Conservation (phyloP, 179 eudicot genomes). For the Beta macrorhiza region DNA sequence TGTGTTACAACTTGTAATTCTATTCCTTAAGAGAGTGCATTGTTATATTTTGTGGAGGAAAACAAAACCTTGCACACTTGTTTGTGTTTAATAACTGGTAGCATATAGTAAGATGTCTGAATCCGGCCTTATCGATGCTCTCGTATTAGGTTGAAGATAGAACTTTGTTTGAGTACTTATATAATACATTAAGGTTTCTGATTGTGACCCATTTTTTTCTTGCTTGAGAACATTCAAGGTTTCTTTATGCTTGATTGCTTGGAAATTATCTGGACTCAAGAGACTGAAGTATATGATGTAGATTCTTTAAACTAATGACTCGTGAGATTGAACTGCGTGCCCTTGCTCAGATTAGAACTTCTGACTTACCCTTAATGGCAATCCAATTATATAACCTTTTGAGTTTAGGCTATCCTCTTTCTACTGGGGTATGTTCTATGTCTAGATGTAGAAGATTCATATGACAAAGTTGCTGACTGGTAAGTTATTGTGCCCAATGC, state of each 20-base stretch:
- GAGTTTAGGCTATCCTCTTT: neutral
- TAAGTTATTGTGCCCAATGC: too few species aligned
- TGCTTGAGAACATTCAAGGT: neutral
- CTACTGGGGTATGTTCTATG: neutral
- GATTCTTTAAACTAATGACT: neutral
- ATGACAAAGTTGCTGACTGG: neutral
- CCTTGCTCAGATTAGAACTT: neutral
- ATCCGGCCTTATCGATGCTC: neutral
- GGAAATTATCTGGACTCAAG: neutral
- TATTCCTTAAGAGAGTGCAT: too few species aligned
- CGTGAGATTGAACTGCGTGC: conserved; percentile 1
- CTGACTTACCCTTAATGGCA: neutral
- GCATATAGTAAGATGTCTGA: too few species aligned
- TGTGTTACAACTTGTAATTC: too few species aligned
- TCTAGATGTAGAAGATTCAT: neutral
- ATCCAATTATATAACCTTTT: neutral
- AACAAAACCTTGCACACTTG: too few species aligned
- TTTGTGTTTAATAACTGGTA: too few species aligned
- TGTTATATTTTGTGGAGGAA: too few species aligned
- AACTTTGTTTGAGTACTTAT: neutral
- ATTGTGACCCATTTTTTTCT: neutral
- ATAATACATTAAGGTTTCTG: neutral
- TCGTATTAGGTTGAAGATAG: neutral
- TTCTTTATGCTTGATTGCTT: neutral
- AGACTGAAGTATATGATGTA: neutral